A percentile compares a stretch with the other conserved stretches of the same genome.
Evolutionary conservation across 2,329 filamentous ascomycete species (phyloP).

Genomic region (Exserohilum turcica): DNA sequence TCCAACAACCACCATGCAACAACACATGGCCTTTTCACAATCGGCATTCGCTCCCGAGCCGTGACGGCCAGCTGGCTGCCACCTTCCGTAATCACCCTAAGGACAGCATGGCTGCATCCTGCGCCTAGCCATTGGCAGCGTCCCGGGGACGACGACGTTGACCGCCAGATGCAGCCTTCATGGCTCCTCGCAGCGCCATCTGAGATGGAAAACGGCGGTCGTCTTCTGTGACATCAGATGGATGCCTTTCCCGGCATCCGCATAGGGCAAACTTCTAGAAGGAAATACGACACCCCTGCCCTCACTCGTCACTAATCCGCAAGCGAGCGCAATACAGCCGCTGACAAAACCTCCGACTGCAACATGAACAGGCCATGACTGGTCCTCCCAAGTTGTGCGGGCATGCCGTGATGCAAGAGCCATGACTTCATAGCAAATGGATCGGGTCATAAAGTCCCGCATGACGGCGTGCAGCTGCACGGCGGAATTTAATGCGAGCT

Average conservation of each 20-base stretch:
- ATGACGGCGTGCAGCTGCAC: constrained; percentile 12
- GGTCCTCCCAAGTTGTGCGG: constrained; percentile 26
- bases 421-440: constrained; percentile 34
- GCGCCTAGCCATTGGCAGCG: not conserved
- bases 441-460: constrained; percentile 18
- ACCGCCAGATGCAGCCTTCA: not conserved
- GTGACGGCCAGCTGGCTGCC: not conserved
- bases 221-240: constrained; percentile 1
- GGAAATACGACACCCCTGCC: constrained; percentile 17
- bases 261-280: constrained; percentile 36
- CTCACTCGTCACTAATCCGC: constrained; percentile 25
- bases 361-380: constrained; percentile 18
- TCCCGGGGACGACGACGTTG: not conserved
- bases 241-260: constrained; percentile 8
- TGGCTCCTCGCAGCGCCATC: not conserved
- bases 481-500: constrained; percentile 34
- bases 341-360: constrained; percentile 39
- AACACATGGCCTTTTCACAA: not conserved
- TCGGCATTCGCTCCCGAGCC: not conserved
- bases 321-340: constrained; percentile 26
- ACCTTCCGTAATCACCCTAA: not conserved
- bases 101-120: not conserved
- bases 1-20: not conserved
- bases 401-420: constrained; percentile 3
- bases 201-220: not conserved